Evolutionary conservation across 2,329 filamentous ascomycete genomes (phyloP), one percentile per base, ranked within the genome.

Genomic region (Fusarium napiforme): DNA sequence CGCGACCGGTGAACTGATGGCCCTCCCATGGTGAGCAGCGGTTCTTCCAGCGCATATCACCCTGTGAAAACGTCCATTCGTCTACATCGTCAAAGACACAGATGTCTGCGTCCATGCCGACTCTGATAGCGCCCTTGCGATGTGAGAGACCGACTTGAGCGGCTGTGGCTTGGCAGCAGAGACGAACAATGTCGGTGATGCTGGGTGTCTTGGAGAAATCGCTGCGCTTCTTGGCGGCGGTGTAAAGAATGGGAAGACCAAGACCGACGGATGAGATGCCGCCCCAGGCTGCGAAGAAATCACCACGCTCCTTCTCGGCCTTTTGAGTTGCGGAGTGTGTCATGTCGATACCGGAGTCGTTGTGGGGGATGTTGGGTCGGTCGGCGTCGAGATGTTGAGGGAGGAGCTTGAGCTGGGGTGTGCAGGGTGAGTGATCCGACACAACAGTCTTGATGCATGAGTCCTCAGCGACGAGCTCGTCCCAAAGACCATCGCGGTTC

Each of bases 201-300:
- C 80, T 82, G 1, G 82, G 88, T 56, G 80, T 82, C 73, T 79
- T 82, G 75, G 84, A 83, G 14, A 85, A 81, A 37, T 87, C 83
- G 47, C 89, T 84, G 45, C 93, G 88, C 71, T 89, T 87, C 79
- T 87, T 85, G 37, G 93, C 88, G 49, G 94, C 91, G 0, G 94
- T 95, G 90, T 95, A 92, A 10, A 99, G 87, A 73, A 99, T 97
- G 9, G 94, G 94, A 8, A 99, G 87, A 2, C 96, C 96, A 2
- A 99, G 89, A 0, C 96, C 96, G 23, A 99, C 96, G 9, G 93
- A 96, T 8, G 93, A 96, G 78, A 99, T 97, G 19, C 96, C 96
- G 60, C 96, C 96, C 96, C 96, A 99, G 2, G 95, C 95, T 8
- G 93, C 91, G 84, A 98, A 96, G 87, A 99, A 98, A 84, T 98